Conservation (phyloP, 768 basidiomycete species). For the Serendipita sp. region DNA sequence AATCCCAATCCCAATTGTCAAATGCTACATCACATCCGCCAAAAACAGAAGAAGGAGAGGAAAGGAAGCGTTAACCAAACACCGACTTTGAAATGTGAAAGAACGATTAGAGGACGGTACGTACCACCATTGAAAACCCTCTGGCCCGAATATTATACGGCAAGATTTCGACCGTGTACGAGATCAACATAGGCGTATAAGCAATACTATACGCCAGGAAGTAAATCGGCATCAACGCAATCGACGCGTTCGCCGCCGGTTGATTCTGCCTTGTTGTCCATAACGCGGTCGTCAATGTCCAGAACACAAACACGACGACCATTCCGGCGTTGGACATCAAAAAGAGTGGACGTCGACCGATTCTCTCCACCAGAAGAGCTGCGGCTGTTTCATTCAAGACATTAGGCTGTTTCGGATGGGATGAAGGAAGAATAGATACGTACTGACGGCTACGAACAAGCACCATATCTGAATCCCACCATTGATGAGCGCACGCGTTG, state of each 20-base stretch:
- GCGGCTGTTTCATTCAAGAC: constrained; percentile 24
- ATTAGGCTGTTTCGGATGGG: not conserved
- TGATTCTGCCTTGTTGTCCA: constrained; percentile 18
- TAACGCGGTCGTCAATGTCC: constrained; percentile 36
- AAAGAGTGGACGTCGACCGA: constrained; percentile 56
- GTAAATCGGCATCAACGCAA: constrained; percentile 71
- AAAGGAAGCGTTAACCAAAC: constrained; percentile 35
- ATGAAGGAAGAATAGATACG: not conserved
- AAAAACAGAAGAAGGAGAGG: no score
- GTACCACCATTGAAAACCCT: constrained; percentile 60
- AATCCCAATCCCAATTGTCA: constrained; percentile 44
- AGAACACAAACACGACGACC: constrained; percentile 40
- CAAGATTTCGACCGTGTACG: constrained; percentile 59
- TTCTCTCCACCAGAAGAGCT: constrained; percentile 48
- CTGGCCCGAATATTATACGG: constrained; percentile 68
- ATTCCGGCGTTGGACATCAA: constrained; percentile 45
- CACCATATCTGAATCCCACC: constrained; percentile 53
- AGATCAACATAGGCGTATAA: constrained; percentile 58
- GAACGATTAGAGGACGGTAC: constrained; percentile 38
- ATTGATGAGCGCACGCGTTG: constrained; percentile 45
- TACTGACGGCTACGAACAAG: constrained; percentile 30
- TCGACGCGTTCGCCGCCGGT: constrained; percentile 24
- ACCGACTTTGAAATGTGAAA: constrained; percentile 15
- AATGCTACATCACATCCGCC: constrained; percentile 26
- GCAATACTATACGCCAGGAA: constrained; percentile 60